Percentiles rank a stretch among this genome's conserved stretches.
Evolutionary conservation across 352 stramenopile genomes (phyloP).

Genomic region (Pilasporangium apinafurcum): DNA sequence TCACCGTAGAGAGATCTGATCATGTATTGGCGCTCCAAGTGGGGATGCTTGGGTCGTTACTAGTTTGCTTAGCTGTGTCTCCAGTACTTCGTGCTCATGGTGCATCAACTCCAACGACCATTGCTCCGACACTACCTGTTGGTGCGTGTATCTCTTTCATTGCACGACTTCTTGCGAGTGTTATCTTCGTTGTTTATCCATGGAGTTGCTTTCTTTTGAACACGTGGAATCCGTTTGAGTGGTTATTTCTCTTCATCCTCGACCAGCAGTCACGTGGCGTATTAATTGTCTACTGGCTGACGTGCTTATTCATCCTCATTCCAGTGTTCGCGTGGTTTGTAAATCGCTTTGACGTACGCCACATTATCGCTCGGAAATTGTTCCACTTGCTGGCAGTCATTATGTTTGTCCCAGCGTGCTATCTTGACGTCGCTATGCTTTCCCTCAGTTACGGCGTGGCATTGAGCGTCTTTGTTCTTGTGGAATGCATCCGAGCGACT

Average conservation of each 20-base stretch:
- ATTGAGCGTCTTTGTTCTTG: conserved; percentile 56
- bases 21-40: conserved; percentile 54
- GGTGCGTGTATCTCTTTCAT: conserved; percentile 20
- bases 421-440: conserved; percentile 47
- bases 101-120: conserved; percentile 23
- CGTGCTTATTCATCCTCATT: conserved; percentile 43
- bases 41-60: conserved; percentile 35
- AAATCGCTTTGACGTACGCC: conserved; percentile 26
- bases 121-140: conserved; percentile 24
- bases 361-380: conserved; percentile 75
- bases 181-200: conserved; percentile 38
- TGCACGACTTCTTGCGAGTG: conserved; percentile 15
- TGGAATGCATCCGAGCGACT: conserved; percentile 61
- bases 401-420: conserved; percentile 69
- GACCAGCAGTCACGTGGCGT: conserved; percentile 16
- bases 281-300: conserved; percentile 54
- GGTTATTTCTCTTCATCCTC: conserved; percentile 46
- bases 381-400: conserved; percentile 77
- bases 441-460: conserved; percentile 75
- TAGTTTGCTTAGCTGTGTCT: conserved; percentile 38
- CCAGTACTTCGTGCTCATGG: conserved; percentile 40
- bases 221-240: conserved; percentile 49
- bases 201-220: conserved; percentile 65
- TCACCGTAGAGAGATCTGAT: conserved; percentile 23
- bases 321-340: conserved; percentile 42